Conservation (phyloP, 441 rosid genomes). For the Erodium chrysanthum region DNA sequence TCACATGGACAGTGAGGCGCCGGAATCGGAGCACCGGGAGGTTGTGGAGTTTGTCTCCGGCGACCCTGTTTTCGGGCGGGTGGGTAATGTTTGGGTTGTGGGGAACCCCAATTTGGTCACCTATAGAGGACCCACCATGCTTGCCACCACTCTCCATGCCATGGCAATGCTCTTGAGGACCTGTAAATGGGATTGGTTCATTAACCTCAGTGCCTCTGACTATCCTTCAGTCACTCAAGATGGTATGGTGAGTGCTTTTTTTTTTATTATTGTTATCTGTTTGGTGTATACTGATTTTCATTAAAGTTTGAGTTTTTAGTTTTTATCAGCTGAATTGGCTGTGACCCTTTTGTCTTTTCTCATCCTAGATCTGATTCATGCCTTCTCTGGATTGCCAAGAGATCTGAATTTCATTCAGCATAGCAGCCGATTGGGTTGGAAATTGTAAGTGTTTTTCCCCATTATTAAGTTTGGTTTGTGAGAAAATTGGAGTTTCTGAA, state of each 20-base stretch:
- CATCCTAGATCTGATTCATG: constrained; percentile 73
- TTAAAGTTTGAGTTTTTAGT: not conserved
- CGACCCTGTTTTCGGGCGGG: constrained; percentile 34
- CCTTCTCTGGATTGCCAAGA: constrained; percentile 68
- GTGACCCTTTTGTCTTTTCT: not conserved
- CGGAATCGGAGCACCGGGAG: constrained; percentile 35
- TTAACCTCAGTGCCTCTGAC: constrained; percentile 44
- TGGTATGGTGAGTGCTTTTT: constrained; percentile 65
- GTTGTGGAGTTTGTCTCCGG: constrained; percentile 35
- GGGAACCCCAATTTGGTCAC: constrained; percentile 56
- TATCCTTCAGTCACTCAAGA: constrained; percentile 64
- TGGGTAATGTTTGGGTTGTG: constrained; percentile 51
- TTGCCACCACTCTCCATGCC: constrained; percentile 54
- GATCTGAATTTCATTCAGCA: constrained; percentile 85
- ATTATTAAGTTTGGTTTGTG: not conserved
- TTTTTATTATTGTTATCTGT: not conserved
- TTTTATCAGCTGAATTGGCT: not conserved
- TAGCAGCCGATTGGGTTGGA: constrained; percentile 72
- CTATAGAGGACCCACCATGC: constrained; percentile 67
- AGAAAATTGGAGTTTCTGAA: not conserved
- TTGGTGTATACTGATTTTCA: not conserved
- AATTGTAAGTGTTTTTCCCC: constrained; percentile 36
- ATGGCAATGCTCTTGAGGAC: constrained; percentile 51
- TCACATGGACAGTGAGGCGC: constrained; percentile 50
- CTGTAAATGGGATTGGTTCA: constrained; percentile 42